Evolutionary conservation across 73 alveolate species (phyloP).

Genomic region (Uronychia setigera): DNA sequence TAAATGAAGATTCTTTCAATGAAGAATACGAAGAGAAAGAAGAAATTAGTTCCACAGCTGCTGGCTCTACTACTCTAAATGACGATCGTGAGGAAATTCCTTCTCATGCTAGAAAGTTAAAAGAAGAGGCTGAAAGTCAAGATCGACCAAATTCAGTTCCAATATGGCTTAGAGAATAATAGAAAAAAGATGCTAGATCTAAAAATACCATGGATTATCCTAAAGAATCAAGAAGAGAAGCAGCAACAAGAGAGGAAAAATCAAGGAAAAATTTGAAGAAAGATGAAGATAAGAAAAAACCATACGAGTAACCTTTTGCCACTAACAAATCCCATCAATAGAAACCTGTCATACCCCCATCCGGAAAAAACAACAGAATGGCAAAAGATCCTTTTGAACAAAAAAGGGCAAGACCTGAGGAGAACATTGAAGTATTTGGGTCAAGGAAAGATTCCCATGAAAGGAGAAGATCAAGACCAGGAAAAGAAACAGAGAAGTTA

Average conservation of each 20-base stretch:
- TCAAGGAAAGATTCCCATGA: neutral
- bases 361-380: neutral
- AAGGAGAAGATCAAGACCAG: neutral
- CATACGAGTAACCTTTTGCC: neutral
- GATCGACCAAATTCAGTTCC: conserved; percentile 21
- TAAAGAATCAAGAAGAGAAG: conserved; percentile 48
- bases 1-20: neutral
- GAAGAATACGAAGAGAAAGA: neutral
- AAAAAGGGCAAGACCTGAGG: neutral
- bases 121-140: neutral
- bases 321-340: neutral
- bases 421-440: neutral
- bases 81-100: neutral
- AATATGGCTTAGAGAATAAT: conserved; percentile 38
- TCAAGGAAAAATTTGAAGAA: neutral
- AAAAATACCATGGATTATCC: too few relatives aligned
- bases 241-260: neutral
- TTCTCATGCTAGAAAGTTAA: neutral
- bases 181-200: too few relatives aligned
- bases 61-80: neutral
- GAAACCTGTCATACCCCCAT: neutral
- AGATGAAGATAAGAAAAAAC: conserved; percentile 4
- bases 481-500: neutral
- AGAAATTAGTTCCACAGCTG: neutral
- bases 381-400: conserved; percentile 1